Evolutionary conservation across 305 asterid genomes (phyloP), one percentile per base, ranked within the genome.

Genomic region (Fraxinus xanthoxyloides): DNA sequence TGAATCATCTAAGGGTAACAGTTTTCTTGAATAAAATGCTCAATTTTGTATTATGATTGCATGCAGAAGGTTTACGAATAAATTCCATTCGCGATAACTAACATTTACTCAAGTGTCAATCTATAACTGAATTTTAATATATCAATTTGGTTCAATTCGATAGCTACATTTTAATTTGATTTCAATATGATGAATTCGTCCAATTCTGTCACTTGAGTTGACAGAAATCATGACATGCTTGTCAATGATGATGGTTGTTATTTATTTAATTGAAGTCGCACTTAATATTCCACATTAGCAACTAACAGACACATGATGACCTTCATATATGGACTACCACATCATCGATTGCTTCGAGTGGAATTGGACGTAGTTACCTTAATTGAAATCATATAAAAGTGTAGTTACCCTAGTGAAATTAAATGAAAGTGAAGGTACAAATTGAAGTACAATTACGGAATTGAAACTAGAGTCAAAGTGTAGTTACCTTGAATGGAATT

Each of bases 1-100:
- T 48, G 84, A 80, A 86, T 30, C 90, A 40, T 81, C 88, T 80
- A 70, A 80, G 83, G 94, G 98, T 92, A 82, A 77, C 79, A 8
- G 24, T 77, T 86, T 75, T 40, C 73, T 80, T 38, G 34, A 81
- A 63, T 75, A 30, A 19, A 32, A 63, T 38, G 72, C 73, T 48
- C 31, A 10, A 21, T 7, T 61, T 77, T 7, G 74, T 63, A 38
- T 35, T 51, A 40, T 56, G 75, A 51, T 77, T 26, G 38, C 54
- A 17, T 72, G 74, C 65, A 67, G 43, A 9, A 28, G 48, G 15
- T 40, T 40, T 40, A 12, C 4, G 51, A 12, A 40, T 40, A 40
- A 40, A 40, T 40, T 40, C 51, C 51, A 10, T 40, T 40, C 3
- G 17, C 15, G 51, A 40, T 40, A 40, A 9, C 51, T 40, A 40